A percentile compares a stretch with the other conserved stretches of the same genome.
Evolutionary conservation across 2,329 filamentous ascomycete species (phyloP).

Genomic region (Alternaria viburni): DNA sequence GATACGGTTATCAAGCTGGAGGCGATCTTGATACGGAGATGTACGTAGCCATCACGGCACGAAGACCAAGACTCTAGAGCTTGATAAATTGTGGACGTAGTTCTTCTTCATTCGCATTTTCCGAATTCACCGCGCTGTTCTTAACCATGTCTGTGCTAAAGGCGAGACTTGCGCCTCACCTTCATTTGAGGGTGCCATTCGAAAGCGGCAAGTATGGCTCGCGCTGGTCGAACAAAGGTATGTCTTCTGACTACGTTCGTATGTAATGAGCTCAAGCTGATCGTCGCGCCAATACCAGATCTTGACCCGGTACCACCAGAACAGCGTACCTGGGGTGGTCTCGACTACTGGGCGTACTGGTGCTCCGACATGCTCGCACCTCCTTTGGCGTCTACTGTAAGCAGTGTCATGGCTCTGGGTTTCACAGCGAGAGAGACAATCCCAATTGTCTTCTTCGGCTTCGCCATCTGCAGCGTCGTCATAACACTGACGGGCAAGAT

Average conservation of each 20-base stretch:
- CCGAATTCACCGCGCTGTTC: not conserved
- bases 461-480: slow-evolving; percentile 55
- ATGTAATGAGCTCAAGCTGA: not conserved
- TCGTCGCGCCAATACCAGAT: slow-evolving; percentile 16
- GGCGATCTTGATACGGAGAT: not conserved
- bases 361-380: slow-evolving; percentile 56
- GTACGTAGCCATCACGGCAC: not conserved
- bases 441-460: slow-evolving; percentile 57
- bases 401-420: slow-evolving; percentile 52
- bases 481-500: slow-evolving; percentile 58
- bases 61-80: not conserved
- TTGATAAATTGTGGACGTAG: not conserved
- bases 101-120: not conserved
- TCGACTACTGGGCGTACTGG: slow-evolving; percentile 58
- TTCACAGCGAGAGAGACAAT: slow-evolving; percentile 58
- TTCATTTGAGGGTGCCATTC: slow-evolving; percentile 48
- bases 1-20: not conserved
- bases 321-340: slow-evolving; percentile 54
- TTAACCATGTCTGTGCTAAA: slow-evolving; percentile 44
- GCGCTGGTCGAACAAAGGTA: slow-evolving; percentile 58
- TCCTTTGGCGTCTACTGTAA: slow-evolving; percentile 50
- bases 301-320: slow-evolving; percentile 50
- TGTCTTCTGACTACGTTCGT: not conserved
- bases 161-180: slow-evolving; percentile 47
- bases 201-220: slow-evolving; percentile 50